Evolutionary conservation across 352 stramenopile species (phyloP), one percentile per base, ranked within the genome.

Genomic region (Phytophthora idaei): DNA sequence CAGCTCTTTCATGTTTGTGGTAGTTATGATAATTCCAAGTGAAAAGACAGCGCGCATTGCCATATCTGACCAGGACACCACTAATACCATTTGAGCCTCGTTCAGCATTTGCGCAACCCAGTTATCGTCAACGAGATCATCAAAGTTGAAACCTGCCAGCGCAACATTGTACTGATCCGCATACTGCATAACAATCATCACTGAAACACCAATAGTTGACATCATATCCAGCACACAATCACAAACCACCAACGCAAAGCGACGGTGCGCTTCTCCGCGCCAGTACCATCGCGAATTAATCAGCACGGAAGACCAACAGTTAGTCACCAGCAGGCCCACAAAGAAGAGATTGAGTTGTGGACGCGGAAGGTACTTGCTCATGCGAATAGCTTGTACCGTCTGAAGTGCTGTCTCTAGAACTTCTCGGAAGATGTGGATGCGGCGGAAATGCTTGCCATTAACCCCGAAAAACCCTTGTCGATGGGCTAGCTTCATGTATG

Each of bases 191-290:
- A 67, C 12, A 36, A 78, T 51, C 11, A 68, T 62, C 0, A 56
- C 9, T 0, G 69, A 49, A 5, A 81, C 56, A 10, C 69, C 65
- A 1, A 81, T 39, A 1, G 62, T 62, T 0, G 69, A 52, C 21
- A 76, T 53, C n/a, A 81, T 28, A 47, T 76, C 57, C 15, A 81
- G 34, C 3, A 45, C n/a, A 44, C 69, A 65, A 37, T 77, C 69
- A 17, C 39, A 65, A 8, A 76, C 41, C 1, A 69, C 9, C 9
- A 29, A 25, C 7, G 48, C 44, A 67, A 78, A 55, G 1, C 57
- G 61, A 28, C 66, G 66, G 3, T 25, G 17, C 11, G 66, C 60
- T 41, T 73, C 55, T n/a, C 55, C 36, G n/a, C n/a, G 34, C 45
- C 37, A 52, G 29, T 69, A 69, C 59, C 60, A 64, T 25, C 57